Conservation (phyloP, 1,284 basidiomycete genomes). For the Takashimella koratensis region DNA sequence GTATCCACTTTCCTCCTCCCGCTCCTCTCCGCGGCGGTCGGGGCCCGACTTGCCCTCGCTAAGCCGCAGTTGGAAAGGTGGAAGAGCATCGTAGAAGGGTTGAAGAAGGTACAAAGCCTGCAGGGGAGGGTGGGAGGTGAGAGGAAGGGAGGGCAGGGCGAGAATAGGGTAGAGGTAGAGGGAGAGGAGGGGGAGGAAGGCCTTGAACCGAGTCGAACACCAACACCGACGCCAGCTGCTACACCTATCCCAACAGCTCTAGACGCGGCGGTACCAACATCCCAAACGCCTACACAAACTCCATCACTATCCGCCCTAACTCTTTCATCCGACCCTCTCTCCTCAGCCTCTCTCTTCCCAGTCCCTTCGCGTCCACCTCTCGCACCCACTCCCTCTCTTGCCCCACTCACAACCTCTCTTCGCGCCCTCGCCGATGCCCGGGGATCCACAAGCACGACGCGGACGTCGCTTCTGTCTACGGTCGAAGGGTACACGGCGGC, state of each 20-base stretch:
- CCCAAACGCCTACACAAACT: background rate
- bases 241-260: no score
- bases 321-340: no score
- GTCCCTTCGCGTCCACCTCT: background rate
- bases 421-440: conserved; percentile 24
- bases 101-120: conserved; percentile 7
- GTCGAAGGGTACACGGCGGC: conserved; percentile 42
- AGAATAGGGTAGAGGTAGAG: background rate
- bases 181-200: conserved; percentile 1
- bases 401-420: conserved; percentile 19
- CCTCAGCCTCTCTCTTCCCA: no score
- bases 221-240: background rate
- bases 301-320: conserved; percentile 3
- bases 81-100: conserved; percentile 12
- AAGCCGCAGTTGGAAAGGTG: conserved; percentile 34
- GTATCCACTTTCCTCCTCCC: conserved; percentile 38
- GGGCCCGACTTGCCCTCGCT: conserved; percentile 39
- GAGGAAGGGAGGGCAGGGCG: background rate
- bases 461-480: conserved; percentile 43
- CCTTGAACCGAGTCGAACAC: no score
- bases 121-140: background rate
- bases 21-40: conserved; percentile 43
- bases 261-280: no score
- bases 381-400: background rate
- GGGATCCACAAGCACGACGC: conserved; percentile 43